These are phyloP conservation scores for Solanum virginianum DNA, from an alignment of 257 asterid species.

Conservation along the genomic window DNA sequence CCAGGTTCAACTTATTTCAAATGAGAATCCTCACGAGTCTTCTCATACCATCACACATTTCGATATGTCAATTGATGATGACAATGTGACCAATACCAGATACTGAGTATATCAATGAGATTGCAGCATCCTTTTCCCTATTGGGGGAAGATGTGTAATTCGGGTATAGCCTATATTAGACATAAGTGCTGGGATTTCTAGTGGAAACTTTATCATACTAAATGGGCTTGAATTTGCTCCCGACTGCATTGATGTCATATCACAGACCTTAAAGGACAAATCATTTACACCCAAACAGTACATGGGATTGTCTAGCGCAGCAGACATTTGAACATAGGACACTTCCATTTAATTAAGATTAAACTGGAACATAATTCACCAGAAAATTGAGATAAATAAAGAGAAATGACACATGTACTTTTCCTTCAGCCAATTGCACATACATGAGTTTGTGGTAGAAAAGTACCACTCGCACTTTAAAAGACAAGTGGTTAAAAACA, in stretches of 20 bases:
- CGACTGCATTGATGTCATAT: neutral
- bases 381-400: neutral
- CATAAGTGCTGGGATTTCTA: neutral
- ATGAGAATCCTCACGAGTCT: neutral
- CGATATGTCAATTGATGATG: neutral
- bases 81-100: neutral
- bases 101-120: neutral
- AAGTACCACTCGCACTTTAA: neutral
- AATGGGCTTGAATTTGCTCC: neutral
- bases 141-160: neutral
- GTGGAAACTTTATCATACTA: neutral
- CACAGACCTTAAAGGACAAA: neutral
- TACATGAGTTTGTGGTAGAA: neutral
- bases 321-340: neutral
- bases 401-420: neutral
- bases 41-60: neutral
- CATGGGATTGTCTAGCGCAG: neutral
- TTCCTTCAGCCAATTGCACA: neutral
- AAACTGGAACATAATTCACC: neutral
- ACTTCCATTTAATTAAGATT: neutral
- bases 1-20: neutral
- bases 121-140: neutral
- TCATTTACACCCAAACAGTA: neutral
- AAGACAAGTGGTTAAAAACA: neutral
- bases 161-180: neutral